Base-by-base conservation (phyloP, 1,139 yeast genomes). In the Pichia cactophila region DNA sequence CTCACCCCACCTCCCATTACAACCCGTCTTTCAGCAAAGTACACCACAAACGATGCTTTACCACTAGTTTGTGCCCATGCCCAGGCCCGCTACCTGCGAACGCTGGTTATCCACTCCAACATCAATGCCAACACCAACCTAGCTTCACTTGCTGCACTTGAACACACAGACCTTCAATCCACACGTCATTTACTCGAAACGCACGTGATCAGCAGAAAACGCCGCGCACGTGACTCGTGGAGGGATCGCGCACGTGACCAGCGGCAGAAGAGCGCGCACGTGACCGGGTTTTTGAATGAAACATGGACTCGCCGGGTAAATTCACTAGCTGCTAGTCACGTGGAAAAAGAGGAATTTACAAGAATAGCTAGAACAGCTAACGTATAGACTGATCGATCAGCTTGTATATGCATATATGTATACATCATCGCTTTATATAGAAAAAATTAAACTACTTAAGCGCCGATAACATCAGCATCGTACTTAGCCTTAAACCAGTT, bases 401-500 rank as follows among this genome's bases (percentile, higher is more conserved):
- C 20, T 20, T 20, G 20, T 20, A 20, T 20, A 20, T 20, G 20
- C 20, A 20, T 20, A 20, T 20, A 20, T 20, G 20, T 20, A 20
- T 20, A 20, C 20, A 20, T 20, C 20, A 20, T 23, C 23, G 41
- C 41, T 41, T 35, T 16, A 39, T 38, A 33, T 16, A 40, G 23
- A 39, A 26, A 17, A 42, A 23, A 43, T 40, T 37, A 39, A 39
- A 12, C 57, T 51, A 60, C 64, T 77, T 84, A 84, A 77, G 85
- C 84, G 79, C 81, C 79, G 75, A 86, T 78, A 69, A 92, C 98
- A 69, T 88, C 94, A 72, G 98, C 98, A 77, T 94, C 99, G 82
- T 92, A 92, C 82, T 86, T 92, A 76, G 89, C 94, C 86, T 92
- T 94, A 94, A 92, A 92, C 99, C 99, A 92, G 74, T 81, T 78